Percentiles rank a stretch among this genome's conserved stretches.
These are phyloP conservation scores for Cercospora zeina DNA, from an alignment of 2,329 filamentous ascomycete species.

Conservation along the genomic window DNA sequence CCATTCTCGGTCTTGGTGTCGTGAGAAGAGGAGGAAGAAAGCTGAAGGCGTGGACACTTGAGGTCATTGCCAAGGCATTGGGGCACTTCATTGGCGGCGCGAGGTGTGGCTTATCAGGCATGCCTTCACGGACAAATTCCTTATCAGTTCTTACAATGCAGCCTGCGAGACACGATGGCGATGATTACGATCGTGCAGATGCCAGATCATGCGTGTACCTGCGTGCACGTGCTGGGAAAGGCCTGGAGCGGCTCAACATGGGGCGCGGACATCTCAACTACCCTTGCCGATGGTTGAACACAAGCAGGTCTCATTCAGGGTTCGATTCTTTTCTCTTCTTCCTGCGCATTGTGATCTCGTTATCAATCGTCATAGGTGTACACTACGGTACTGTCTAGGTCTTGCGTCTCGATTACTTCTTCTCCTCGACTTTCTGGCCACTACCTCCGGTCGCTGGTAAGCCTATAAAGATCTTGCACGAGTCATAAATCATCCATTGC, in stretches of 20 bases:
- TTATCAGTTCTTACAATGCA: constrained; percentile 7
- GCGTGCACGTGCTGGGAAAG: constrained; percentile 11
- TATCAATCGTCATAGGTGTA: background rate
- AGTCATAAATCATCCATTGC: constrained; percentile 68
- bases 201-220: constrained; percentile 5
- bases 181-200: constrained; percentile 6
- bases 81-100: constrained; percentile 12
- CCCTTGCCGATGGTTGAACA: background rate
- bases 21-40: background rate
- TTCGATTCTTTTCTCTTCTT: background rate
- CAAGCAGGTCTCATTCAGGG: background rate
- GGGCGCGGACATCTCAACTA: too few relatives aligned
- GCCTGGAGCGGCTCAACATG: background rate
- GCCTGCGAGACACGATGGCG: constrained; percentile 2
- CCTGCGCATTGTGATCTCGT: background rate
- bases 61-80: constrained; percentile 10
- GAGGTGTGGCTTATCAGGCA: background rate
- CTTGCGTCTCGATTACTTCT: constrained; percentile 13
- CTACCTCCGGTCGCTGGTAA: constrained; percentile 76
- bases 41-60: constrained; percentile 7
- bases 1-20: background rate
- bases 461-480: constrained; percentile 56
- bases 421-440: constrained; percentile 18
- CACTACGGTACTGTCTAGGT: background rate
- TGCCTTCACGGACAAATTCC: background rate